Base-by-base conservation (phyloP, 2,329 filamentous ascomycete genomes). In the Cladosporium sp. region DNA sequence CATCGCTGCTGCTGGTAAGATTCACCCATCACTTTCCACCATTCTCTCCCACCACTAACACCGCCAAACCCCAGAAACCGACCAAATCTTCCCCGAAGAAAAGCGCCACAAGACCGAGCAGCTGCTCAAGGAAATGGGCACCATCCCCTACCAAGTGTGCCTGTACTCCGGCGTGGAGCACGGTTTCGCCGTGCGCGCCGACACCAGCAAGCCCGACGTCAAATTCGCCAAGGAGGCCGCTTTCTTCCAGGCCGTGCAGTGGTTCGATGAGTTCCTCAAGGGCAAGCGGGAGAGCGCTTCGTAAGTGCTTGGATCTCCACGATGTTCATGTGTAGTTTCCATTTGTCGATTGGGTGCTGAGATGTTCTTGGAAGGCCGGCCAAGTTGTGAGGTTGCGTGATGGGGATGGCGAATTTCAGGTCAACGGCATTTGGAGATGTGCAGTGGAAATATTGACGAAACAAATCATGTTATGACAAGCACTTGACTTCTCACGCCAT, bases 181-280 rank as follows among this genome's bases (percentile, higher is more conserved):
- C 67, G 88, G 88, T 0, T 95, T 93, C 61, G 76, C 83, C 7
- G 83, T 90, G 2, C 79, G 87, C 49, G 76, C 75, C 22, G 85
- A 93, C 63, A 52, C 77, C 27, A 76, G 61, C 53, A 76, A 82
- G 55, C 77, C 76, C 65, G 56, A 72, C 39, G 67, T 79, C 62
- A 82, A 78, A 66, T 92, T 78, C 60, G 84, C 86, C 32, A 91
- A 88, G 77, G 86, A 94, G 70, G 81, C 85, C 69, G 88, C 88
- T 4, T 93, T 93, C 65, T 62, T 76, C 56, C 88, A 93, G 74
- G 87, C 87, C 30, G 75, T 90, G 45, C 66, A 74, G 46, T 94
- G 88, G 88, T 90, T 94, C 58, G 78, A 86, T 57, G 74, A 83
- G 67, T 74, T 78, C 65, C 65, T 86, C 54, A 73, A 72, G 65